These are phyloP conservation scores for Pseudogymnoascus sp. DNA, from an alignment of 2,329 filamentous ascomycete species.

Conservation along the genomic window DNA sequence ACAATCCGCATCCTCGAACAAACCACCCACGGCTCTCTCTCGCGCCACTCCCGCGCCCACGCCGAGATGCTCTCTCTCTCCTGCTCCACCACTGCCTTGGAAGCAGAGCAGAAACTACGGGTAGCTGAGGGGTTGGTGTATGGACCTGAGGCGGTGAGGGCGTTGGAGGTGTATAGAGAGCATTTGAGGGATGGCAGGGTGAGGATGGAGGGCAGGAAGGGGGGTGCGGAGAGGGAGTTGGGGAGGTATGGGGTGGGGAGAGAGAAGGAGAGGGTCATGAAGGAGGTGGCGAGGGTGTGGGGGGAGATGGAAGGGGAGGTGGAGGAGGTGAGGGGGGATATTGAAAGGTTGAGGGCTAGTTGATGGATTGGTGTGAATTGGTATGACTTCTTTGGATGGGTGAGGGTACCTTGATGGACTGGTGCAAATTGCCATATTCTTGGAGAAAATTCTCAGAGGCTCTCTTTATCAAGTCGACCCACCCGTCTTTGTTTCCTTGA, in stretches of 20 bases:
- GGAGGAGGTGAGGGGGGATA: conserved; percentile 25
- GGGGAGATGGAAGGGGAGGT: conserved; percentile 23
- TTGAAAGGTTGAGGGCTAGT: conserved; percentile 22
- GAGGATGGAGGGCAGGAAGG: conserved; percentile 21
- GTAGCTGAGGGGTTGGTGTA: conserved; percentile 23
- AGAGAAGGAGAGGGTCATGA: conserved; percentile 27
- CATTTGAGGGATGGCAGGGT: conserved; percentile 22
- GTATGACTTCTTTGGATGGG: not conserved
- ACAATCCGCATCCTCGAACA: conserved; percentile 25
- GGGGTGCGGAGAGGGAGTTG: conserved; percentile 20
- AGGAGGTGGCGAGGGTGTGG: conserved; percentile 27
- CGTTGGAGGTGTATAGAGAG: conserved; percentile 21
- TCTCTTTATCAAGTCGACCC: not conserved
- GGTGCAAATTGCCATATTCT: not conserved
- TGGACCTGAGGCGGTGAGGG: conserved; percentile 20
- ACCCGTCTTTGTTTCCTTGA: not conserved
- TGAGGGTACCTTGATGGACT: not conserved
- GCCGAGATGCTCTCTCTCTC: conserved; percentile 16
- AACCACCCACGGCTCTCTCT: conserved; percentile 21
- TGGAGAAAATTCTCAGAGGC: not conserved
- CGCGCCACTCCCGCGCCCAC: conserved; percentile 19
- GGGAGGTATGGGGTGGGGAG: conserved; percentile 26
- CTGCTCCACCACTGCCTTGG: conserved; percentile 14
- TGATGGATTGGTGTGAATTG: no score
- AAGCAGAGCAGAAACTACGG: conserved; percentile 15